Percentiles rank a stretch among this genome's conserved stretches.
These are phyloP conservation scores for Epithele typhae DNA, from an alignment of 768 basidiomycete genomes.

Conservation along the genomic window DNA sequence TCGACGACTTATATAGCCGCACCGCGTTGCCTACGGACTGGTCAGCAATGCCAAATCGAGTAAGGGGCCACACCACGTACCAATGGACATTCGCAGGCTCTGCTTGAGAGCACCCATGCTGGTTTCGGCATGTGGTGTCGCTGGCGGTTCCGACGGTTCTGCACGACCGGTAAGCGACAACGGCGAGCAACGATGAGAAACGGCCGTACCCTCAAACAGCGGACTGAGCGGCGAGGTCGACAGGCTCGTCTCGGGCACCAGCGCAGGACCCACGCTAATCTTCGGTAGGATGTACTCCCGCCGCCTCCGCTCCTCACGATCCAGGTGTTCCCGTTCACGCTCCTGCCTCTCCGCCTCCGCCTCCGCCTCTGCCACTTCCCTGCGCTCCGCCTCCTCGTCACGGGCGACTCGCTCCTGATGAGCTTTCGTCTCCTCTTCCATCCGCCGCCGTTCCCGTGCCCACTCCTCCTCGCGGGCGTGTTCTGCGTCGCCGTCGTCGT, in stretches of 20 bases:
- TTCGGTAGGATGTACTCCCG: slow-evolving; percentile 12
- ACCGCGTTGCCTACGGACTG: slow-evolving; percentile 55
- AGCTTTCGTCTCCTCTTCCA: slow-evolving; percentile 24
- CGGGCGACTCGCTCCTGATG: slow-evolving; percentile 26
- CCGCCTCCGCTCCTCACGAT: slow-evolving; percentile 5
- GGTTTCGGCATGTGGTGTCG: slow-evolving; percentile 37
- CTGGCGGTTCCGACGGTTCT: too few species aligned
- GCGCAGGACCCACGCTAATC: slow-evolving; percentile 13
- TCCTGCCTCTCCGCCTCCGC: slow-evolving; percentile 7
- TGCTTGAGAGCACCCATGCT: slow-evolving; percentile 55
- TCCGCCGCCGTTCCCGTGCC: slow-evolving; percentile 14
- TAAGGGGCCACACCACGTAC: slow-evolving; percentile 32
- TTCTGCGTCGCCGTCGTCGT: slow-evolving; percentile 35
- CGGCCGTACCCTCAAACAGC: slow-evolving; percentile 19
- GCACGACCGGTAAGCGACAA: too few species aligned
- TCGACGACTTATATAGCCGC: slow-evolving; percentile 63
- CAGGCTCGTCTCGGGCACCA: slow-evolving; percentile 14
- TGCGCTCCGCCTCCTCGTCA: slow-evolving; percentile 25
- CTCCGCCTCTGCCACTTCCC: slow-evolving; percentile 6
- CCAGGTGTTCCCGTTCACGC: slow-evolving; percentile 1
- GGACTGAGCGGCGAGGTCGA: slow-evolving; percentile 24
- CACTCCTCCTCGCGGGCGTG: slow-evolving; percentile 29
- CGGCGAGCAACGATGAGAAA: too few species aligned
- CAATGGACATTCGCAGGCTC: slow-evolving; percentile 69
- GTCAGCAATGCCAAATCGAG: neutral